Evolutionary conservation across 345 rosid genomes (phyloP).

Genomic region (Erucastrum elatum): DNA sequence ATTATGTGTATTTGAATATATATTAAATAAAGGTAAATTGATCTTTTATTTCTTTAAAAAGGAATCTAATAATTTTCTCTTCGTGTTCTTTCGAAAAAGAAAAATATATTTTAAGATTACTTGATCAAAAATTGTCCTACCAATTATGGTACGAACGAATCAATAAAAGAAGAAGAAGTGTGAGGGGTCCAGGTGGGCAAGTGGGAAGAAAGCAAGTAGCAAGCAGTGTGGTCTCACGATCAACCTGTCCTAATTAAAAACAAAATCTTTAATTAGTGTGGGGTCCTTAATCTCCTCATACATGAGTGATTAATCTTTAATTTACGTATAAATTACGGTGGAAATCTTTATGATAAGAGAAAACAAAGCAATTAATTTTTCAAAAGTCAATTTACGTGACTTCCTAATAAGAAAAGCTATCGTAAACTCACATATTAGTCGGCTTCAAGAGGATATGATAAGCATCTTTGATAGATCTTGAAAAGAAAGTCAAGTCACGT

Average conservation of each 20-base stretch:
- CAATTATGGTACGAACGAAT: no score
- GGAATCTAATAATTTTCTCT: no score
- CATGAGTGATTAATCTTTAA: conserved; percentile 8
- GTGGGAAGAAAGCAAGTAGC: conserved; percentile 29
- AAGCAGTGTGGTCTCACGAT: conserved; percentile 26
- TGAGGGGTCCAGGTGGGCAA: conserved; percentile 37
- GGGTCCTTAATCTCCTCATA: not conserved
- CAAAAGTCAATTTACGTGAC: conserved; percentile 1
- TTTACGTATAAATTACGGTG: conserved; percentile 21
- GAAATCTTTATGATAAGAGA: not conserved
- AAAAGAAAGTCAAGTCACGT: conserved; percentile 37
- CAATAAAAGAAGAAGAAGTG: not conserved
- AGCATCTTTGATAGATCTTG: conserved; percentile 28
- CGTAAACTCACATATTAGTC: not conserved
- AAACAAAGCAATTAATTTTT: not conserved
- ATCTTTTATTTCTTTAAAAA: no score
- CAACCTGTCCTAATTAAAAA: conserved; percentile 18
- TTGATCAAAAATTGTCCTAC: no score
- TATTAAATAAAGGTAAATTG: no score
- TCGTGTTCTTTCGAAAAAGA: no score
- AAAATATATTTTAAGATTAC: no score
- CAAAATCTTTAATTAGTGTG: not conserved
- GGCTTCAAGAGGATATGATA: conserved; percentile 16
- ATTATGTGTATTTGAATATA: no score
- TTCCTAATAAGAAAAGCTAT: not conserved